phyloP scores from a whole-genome alignment of 2,329 filamentous ascomycete species.

The Chrysoporthe cubensis region DNA sequence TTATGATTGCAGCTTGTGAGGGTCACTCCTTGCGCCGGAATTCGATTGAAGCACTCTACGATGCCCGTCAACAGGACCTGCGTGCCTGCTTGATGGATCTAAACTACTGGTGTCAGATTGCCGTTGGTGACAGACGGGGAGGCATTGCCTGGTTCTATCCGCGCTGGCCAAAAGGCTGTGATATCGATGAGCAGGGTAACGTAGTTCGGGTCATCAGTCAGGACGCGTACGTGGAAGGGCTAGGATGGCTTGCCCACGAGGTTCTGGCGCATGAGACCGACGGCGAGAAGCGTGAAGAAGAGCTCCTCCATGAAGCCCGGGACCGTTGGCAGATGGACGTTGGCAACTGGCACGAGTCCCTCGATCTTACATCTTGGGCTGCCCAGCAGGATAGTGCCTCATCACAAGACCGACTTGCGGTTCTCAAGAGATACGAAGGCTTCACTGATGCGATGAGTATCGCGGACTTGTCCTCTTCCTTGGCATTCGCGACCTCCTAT shows the following conservation, averaged over 20 bases:
- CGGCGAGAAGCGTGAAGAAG: conserved; percentile 57
- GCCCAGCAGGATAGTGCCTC: conserved; percentile 30
- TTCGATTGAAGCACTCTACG: conserved; percentile 72
- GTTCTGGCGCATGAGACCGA: conserved; percentile 41
- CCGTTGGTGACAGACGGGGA: conserved; percentile 83
- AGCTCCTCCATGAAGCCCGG: conserved; percentile 67
- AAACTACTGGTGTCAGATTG: conserved; percentile 97
- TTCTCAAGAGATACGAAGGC: conserved; percentile 55
- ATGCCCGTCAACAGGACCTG: conserved; percentile 71
- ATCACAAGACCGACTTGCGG: conserved; percentile 35
- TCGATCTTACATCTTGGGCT: conserved; percentile 46
- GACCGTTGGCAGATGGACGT: conserved; percentile 69
- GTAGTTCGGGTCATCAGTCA: conserved; percentile 79
- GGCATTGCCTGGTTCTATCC: conserved; percentile 90
- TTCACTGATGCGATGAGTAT: conserved; percentile 66
- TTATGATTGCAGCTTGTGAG: conserved; percentile 84
- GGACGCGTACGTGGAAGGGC: conserved; percentile 74
- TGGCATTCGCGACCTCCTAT: conserved; percentile 48
- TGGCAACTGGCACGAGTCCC: conserved; percentile 57
- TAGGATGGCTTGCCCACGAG: conserved; percentile 77
- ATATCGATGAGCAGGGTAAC: conserved; percentile 69
- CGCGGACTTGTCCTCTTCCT: conserved; percentile 63
- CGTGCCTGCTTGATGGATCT: conserved; percentile 82
- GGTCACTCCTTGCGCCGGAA: conserved; percentile 76
- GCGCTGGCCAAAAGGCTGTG: conserved; percentile 73